Conservation (phyloP, 2,329 filamentous ascomycete genomes). For the Aspergillus phoenicis region DNA sequence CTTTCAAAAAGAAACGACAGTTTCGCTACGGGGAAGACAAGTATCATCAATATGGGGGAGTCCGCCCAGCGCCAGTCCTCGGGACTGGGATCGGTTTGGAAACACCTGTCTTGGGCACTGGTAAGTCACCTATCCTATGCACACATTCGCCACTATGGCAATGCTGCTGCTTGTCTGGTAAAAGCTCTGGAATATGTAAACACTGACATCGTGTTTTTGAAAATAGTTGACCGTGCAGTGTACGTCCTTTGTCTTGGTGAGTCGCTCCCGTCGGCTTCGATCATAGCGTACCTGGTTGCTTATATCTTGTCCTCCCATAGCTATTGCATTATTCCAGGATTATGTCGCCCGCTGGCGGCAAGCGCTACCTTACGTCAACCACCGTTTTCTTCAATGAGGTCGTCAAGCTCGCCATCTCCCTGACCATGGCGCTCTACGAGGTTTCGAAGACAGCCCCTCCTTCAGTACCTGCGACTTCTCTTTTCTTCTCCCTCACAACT, state of each 20-base stretch:
- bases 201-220: conserved; percentile 13
- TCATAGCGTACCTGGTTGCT: neutral
- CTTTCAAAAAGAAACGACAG: neutral
- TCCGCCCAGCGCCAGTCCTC: conserved; percentile 35
- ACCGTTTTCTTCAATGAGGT: conserved; percentile 93
- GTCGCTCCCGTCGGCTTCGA: conserved; percentile 17
- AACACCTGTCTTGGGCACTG: conserved; percentile 42
- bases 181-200: conserved; percentile 5
- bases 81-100: conserved; percentile 37
- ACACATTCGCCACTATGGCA: neutral
- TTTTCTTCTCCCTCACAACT: conserved; percentile 77
- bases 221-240: conserved; percentile 48
- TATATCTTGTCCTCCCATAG: conserved; percentile 46
- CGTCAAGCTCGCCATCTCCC: conserved; percentile 81
- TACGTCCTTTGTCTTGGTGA: conserved; percentile 48
- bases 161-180: neutral
- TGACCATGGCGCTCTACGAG: conserved; percentile 86
- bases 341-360: conserved; percentile 81
- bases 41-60: conserved; percentile 35
- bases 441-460: conserved; percentile 76
- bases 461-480: conserved; percentile 75
- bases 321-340: conserved; percentile 93
- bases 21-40: conserved; percentile 16
- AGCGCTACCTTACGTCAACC: conserved; percentile 90
- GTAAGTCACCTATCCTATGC: conserved; percentile 32